These are phyloP conservation scores for Chalciporus chontae DNA, from an alignment of 768 basidiomycete species.

Conservation along the genomic window DNA sequence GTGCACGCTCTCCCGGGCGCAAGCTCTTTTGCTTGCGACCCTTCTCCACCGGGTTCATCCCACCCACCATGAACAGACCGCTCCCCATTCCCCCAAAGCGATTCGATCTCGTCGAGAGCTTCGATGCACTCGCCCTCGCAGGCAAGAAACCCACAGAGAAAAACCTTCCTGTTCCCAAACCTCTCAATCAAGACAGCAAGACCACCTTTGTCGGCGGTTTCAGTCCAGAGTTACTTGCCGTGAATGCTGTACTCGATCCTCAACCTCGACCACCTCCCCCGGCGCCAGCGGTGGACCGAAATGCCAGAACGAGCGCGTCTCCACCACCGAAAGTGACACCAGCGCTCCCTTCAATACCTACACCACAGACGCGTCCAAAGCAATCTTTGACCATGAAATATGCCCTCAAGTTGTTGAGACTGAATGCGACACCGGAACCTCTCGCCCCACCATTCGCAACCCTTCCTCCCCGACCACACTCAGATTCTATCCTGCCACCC, in stretches of 20 bases:
- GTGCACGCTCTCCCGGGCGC: constrained; percentile 4
- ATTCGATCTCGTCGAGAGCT: constrained; percentile 30
- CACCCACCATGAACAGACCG: constrained; percentile 20
- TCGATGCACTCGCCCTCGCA: constrained; percentile 33
- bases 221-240: constrained; percentile 12
- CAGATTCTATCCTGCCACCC: constrained; percentile 25
- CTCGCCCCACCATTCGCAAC: constrained; percentile 17
- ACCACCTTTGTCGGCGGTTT: constrained; percentile 53
- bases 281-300: constrained; percentile 6
- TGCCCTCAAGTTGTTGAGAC: constrained; percentile 18
- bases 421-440: constrained; percentile 5
- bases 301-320: not conserved
- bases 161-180: constrained; percentile 10
- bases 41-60: constrained; percentile 2
- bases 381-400: constrained; percentile 21
- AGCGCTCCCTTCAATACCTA: constrained; percentile 19
- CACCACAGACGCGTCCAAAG: constrained; percentile 35
- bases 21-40: constrained; percentile 11
- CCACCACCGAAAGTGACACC: constrained; percentile 18
- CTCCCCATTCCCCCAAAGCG: constrained; percentile 11
- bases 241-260: constrained; percentile 8
- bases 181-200: not conserved
- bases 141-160: constrained; percentile 15
- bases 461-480: constrained; percentile 31
- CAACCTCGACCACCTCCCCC: constrained; percentile 6